These are phyloP conservation scores for Microdochium paspali DNA, from an alignment of 2,329 filamentous ascomycete species.

Conservation along the genomic window DNA sequence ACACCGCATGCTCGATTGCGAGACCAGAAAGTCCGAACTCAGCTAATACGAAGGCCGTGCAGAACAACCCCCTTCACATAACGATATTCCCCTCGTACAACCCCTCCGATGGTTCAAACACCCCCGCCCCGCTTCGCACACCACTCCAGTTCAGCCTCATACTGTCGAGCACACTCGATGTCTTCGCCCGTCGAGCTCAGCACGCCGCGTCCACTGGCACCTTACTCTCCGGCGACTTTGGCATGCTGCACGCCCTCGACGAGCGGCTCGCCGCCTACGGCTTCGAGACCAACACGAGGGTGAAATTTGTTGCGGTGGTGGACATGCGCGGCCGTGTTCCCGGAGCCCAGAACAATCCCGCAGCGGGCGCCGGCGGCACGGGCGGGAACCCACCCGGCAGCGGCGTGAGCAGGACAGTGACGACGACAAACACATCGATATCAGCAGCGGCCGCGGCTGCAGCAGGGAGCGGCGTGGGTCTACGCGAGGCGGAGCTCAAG, in stretches of 20 bases:
- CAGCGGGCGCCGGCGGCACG: conserved; percentile 6
- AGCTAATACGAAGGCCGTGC: conserved; percentile 4
- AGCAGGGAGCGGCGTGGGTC: conserved; percentile 44
- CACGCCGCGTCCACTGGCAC: conserved; percentile 45
- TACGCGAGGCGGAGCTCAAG: conserved; percentile 82
- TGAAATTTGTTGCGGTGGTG: conserved; percentile 82
- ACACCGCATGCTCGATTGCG: no score
- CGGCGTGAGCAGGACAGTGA: conserved; percentile 8
- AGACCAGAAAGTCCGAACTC: not conserved
- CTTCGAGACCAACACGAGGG: conserved; percentile 91
- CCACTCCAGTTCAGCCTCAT: conserved; percentile 88
- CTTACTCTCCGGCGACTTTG: conserved; percentile 68
- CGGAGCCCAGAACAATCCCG: conserved; percentile 12
- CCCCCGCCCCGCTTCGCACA: conserved; percentile 46
- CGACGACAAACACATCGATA: conserved; percentile 1
- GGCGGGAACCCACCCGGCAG: conserved; percentile 2
- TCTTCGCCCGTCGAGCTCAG: conserved; percentile 79
- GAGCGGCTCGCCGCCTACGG: conserved; percentile 90
- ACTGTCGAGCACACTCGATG: conserved; percentile 82
- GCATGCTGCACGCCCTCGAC: conserved; percentile 86
- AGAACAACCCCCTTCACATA: conserved; percentile 97
- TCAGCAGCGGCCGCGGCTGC: conserved; percentile 13
- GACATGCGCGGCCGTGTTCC: conserved; percentile 72
- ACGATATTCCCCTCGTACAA: conserved; percentile 75
- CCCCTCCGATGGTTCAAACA: conserved; percentile 38